These are phyloP conservation scores for Phaeosphaeriaceae sp. DNA, from an alignment of 2,329 filamentous ascomycete species.

Conservation along the genomic window DNA sequence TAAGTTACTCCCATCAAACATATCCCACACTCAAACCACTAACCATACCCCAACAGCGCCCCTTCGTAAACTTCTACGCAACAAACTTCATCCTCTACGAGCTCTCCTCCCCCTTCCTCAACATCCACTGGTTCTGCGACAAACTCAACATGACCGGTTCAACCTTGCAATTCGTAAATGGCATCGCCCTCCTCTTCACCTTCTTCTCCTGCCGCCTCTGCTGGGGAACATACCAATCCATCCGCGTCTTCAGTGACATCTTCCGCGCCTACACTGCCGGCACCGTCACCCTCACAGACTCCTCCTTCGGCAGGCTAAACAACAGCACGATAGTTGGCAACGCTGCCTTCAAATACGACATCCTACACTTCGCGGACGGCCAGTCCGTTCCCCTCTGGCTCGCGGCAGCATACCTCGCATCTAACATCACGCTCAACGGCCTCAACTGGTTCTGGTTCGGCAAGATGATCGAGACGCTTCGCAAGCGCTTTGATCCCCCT, in stretches of 20 bases:
- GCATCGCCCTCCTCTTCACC: conserved; percentile 71
- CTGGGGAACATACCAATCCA: conserved; percentile 76
- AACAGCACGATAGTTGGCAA: conserved; percentile 26
- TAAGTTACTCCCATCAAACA: conserved; percentile 55
- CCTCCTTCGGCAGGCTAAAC: conserved; percentile 35
- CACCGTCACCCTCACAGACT: conserved; percentile 29
- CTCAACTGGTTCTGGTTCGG: conserved; percentile 87
- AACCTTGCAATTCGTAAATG: conserved; percentile 76
- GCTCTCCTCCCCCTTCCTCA: conserved; percentile 82
- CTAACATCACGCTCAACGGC: conserved; percentile 74
- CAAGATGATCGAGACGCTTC: conserved; percentile 82
- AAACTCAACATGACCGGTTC: conserved; percentile 82
- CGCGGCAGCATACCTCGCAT: conserved; percentile 68
- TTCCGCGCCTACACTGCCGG: conserved; percentile 54
- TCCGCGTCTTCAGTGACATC: conserved; percentile 69
- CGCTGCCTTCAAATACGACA: conserved; percentile 46
- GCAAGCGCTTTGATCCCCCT: conserved; percentile 74
- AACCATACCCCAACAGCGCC: conserved; percentile 61
- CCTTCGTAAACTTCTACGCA: conserved; percentile 84
- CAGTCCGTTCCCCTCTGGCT: conserved; percentile 70
- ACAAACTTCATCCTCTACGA: conserved; percentile 86
- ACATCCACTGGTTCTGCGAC: conserved; percentile 92
- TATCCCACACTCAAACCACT: conserved; percentile 6
- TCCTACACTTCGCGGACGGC: conserved; percentile 56
- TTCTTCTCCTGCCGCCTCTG: conserved; percentile 80